These are phyloP conservation scores for Salix suchowensis DNA, from an alignment of 345 rosid genomes.

Conservation along the genomic window DNA sequence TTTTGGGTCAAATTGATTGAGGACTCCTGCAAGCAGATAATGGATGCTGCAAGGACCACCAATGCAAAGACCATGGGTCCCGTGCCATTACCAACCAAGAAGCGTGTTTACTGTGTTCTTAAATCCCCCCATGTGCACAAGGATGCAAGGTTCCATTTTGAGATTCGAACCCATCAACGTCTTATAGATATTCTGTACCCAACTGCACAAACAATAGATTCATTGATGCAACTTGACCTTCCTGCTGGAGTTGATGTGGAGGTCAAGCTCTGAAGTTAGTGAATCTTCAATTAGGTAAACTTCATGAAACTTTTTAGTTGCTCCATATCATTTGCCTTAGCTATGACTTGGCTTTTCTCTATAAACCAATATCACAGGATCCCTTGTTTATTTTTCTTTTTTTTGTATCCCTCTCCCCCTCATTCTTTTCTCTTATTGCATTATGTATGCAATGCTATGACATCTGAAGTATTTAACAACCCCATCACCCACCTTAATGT, in stretches of 20 bases:
- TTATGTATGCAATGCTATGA: not conserved
- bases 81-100: constrained; percentile 93
- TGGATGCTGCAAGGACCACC: constrained; percentile 80
- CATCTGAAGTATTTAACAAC: not conserved
- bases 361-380: not conserved
- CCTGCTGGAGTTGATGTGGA: constrained; percentile 97
- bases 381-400: not conserved
- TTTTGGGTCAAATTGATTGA: constrained; percentile 89
- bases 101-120: constrained; percentile 81
- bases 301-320: not conserved
- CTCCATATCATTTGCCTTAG: not conserved
- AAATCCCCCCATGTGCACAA: constrained; percentile 98
- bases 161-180: constrained; percentile 89
- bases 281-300: constrained; percentile 15
- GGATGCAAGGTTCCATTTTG: constrained; percentile 96
- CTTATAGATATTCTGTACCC: constrained; percentile 91
- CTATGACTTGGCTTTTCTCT: not conserved
- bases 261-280: constrained; percentile 72
- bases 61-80: constrained; percentile 96
- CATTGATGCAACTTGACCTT: constrained; percentile 97
- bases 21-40: constrained; percentile 96
- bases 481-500: not conserved
- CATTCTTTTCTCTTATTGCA: not conserved
- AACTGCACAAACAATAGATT: constrained; percentile 92
- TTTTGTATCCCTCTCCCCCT: not conserved